Evolutionary conservation across 345 rosid genomes (phyloP), one percentile per base, ranked within the genome.

Genomic region (Fremontodendron californicum): DNA sequence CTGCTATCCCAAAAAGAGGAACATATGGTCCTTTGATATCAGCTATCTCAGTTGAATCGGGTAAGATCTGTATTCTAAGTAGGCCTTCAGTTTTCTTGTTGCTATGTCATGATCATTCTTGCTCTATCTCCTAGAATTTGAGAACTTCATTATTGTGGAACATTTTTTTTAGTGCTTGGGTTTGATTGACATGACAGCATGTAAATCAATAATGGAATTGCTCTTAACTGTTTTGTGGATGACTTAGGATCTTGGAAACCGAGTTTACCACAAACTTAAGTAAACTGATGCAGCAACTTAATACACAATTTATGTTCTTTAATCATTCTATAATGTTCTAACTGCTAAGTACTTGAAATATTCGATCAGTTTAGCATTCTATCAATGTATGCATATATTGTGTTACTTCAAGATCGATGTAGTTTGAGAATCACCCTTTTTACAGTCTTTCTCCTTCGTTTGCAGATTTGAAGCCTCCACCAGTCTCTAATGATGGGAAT

Each of bases 1-100:
- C 87, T 0, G 6, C 21, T 54, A 64, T 80, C 31, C 88, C 90
- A 3, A 11, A 0, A 0, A 69, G 88, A 6, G 87, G 87, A 74
- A 40, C 39, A 11, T 85, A 84, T 77, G 90, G 90, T 27, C 84
- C 90, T 39, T 52, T 87, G 27, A 85, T 87, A 60, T 86, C 90
- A 0, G 87, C 89, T 52, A 82, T 86, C 61, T 82, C 87, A 45
- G 80, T 82, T 46, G 73, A 60, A 2, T 74, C 75, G 7, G 78
- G 90, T 84, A 74, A 78, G 81, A 77, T 29, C 55, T 60, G 49
- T 74, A 6, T 2, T 37, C 51, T 33, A 43, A 57, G 0, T 12
- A 23, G 66, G 8, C 51, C 33, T 69, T 48, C 23, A 13, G 15
- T 3, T 48, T 54, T n/a, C 37, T 31, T 11, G 23, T 55, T 21